Percentiles rank a stretch among this genome's conserved stretches.
These are phyloP conservation scores for Melaleuca quinquenervia DNA, from an alignment of 345 rosid species.

Conservation along the genomic window DNA sequence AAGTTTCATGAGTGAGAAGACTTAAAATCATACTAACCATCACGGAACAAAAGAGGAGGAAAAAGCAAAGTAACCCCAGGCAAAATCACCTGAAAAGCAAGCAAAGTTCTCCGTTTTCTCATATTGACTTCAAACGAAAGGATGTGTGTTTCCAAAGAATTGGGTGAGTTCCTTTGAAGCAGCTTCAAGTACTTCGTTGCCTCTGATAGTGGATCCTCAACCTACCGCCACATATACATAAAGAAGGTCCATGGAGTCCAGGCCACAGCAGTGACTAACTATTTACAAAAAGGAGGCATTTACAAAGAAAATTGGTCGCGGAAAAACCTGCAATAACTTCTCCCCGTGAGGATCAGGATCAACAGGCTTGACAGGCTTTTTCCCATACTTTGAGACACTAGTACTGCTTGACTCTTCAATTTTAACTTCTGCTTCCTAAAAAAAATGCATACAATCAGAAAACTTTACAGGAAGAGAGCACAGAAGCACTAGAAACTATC, in stretches of 20 bases:
- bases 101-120: slow-evolving; percentile 84
- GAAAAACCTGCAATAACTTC: slow-evolving; percentile 74
- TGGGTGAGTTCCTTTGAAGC: slow-evolving; percentile 81
- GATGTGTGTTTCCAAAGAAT: slow-evolving; percentile 82
- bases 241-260: neutral
- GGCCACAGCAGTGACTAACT: neutral
- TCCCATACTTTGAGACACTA: slow-evolving; percentile 76
- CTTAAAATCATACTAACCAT: neutral
- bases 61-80: neutral
- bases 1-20: neutral
- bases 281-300: neutral
- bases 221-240: slow-evolving; percentile 26
- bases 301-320: neutral
- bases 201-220: slow-evolving; percentile 82
- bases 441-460: slow-evolving; percentile 8
- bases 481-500: neutral
- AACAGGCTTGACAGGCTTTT: slow-evolving; percentile 75
- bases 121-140: slow-evolving; percentile 95
- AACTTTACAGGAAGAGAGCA: neutral
- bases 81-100: slow-evolving; percentile 76
- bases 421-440: slow-evolving; percentile 88
- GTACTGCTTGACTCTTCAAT: slow-evolving; percentile 66
- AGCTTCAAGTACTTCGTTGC: slow-evolving; percentile 89
- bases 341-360: slow-evolving; percentile 96
- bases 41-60: neutral